Evolutionary conservation across 2,329 filamentous ascomycete genomes (phyloP), one percentile per base, ranked within the genome.

Genomic region (Catunica adiposa): DNA sequence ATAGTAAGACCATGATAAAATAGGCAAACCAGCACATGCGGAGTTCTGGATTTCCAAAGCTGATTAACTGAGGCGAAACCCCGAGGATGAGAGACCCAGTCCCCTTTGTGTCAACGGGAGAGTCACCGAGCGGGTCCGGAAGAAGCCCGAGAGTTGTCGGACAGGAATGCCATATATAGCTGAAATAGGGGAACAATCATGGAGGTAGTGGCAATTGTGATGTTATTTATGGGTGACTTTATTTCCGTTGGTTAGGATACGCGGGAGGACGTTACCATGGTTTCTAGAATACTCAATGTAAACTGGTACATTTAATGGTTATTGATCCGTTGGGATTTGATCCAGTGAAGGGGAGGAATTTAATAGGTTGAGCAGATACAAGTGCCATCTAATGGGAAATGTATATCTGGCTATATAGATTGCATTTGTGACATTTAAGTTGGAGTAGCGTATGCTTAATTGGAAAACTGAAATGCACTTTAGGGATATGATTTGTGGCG

Each of bases 251-350:
- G 73, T 6, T 77, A 78, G 22, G 71, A 65, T 60, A 74, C 74
- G 60, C 66, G 64, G 59, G 70, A 68, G 3, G 29, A 67, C 67
- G 47, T 66, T 71, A 38, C 62, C 64, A 1, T 59, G 60, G 0
- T 75, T 81, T 60, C 60, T 61, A 66, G 14, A 63, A 62, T 2
- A 71, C 74, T 1, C 73, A n/a, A n/a, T n/a, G n/a, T 75, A n/a
- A 29, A 20, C 62, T 65, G 5, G 89, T 90, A 65, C 71, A 85
- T 60, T 70, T 89, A 47, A 71, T 89, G 38, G 65, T 89, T 6
- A 69, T 89, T 20, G 86, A 90, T 63, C 86, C 86, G 2, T 86
- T 86, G 1, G 90, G 86, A 86, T 84, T 86, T 0, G 90, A 88
- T 63, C 77, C 81, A 48, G 89, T 85, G 4, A 86, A 79, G 14